phyloP scores from a whole-genome alignment of 75 land plant genomes.

The Sequoiadendron giganteum region DNA sequence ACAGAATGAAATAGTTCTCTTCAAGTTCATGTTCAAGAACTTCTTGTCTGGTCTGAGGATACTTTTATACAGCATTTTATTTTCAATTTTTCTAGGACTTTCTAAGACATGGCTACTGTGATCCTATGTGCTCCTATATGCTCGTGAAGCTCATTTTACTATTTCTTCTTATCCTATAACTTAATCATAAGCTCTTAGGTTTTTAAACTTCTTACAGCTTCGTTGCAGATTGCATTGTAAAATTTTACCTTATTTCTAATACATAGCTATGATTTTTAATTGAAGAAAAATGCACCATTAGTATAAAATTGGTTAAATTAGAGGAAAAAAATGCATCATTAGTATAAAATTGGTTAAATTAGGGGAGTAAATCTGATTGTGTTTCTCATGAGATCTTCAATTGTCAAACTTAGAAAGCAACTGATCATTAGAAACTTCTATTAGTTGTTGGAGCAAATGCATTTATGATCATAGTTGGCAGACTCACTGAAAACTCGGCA shows the following conservation, averaged over 20 bases:
- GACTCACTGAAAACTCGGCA: too few relatives aligned
- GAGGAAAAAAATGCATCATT: too few relatives aligned
- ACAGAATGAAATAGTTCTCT: not conserved
- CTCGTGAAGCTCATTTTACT: not conserved
- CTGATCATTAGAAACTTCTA: not conserved
- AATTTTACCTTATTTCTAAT: not conserved
- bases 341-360: not conserved
- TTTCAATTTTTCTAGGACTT: not conserved
- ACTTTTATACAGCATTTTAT: not conserved
- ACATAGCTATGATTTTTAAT: not conserved
- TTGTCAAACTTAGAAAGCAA: not conserved
- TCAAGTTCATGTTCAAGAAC: not conserved
- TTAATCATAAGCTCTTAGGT: not conserved
- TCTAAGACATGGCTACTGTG: not conserved
- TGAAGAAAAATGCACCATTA: not conserved
- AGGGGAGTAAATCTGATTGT: not conserved
- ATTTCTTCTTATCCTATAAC: not conserved
- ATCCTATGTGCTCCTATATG: not conserved
- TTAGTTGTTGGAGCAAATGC: not conserved
- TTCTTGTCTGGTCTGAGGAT: not conserved
- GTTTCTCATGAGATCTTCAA: not conserved
- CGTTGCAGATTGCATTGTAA: not conserved
- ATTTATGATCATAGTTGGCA: too few relatives aligned
- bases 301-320: not conserved
- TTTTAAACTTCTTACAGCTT: not conserved